Base-by-base conservation (phyloP, 2,329 filamentous ascomycete species). In the Lomentospora prolificans region DNA sequence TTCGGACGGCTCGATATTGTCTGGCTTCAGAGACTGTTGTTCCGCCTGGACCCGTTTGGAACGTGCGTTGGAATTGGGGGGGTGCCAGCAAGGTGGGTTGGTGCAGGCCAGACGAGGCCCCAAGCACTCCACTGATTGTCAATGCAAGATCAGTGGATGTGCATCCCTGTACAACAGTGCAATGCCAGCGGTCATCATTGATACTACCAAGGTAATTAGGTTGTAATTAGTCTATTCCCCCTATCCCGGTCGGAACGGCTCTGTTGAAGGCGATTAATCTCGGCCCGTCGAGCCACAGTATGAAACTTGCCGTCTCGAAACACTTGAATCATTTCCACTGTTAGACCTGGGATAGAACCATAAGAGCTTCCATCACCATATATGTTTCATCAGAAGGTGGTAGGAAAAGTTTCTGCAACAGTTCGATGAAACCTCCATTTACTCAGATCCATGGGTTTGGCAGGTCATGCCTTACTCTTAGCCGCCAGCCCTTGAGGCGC, bases 1-100 rank as follows among this genome's bases (percentile, higher is more conserved):
- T 48, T 48, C 44, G 44, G 44, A 48, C 44, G 44, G 44, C 44
- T 48, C 22, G 44, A 48, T 48, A 48, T 48, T 48, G 44, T 48
- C 9, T 22, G 19, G n/a, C n/a, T 33, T 33, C 12, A 6, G 30
- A 33, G 7, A 2, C 19, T 46, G 14, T 46, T 4, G 44, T 19
- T 48, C n/a, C n/a, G n/a, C 12, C 14, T 17, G 36, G 36, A 41
- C 19, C n/a, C 3, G n/a, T 6, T n/a, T n/a, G n/a, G n/a, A n/a
- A n/a, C n/a, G n/a, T n/a, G n/a, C n/a, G n/a, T n/a, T n/a, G n/a
- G n/a, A n/a, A n/a, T n/a, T n/a, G n/a, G n/a, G n/a, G n/a, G n/a
- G n/a, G n/a, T n/a, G n/a, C n/a, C n/a, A n/a, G n/a, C n/a, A n/a
- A n/a, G n/a, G n/a, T n/a, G n/a, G n/a, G n/a, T n/a, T n/a, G n/a